Evolutionary conservation across 176 grass and related monocot genomes (phyloP).

Genomic region (Avena eriantha): DNA sequence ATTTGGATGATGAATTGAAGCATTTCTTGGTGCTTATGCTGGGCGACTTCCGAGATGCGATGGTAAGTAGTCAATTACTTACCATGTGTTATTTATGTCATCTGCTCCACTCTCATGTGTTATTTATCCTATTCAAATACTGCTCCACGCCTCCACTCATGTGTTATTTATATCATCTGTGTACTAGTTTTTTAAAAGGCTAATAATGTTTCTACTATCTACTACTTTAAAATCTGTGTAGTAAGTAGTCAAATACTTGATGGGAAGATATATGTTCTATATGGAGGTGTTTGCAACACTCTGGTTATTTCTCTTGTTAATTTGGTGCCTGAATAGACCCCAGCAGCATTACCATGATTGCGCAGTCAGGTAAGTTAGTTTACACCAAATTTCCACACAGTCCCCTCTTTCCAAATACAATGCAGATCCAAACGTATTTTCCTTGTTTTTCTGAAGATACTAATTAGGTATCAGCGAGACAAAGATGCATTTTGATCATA

Average conservation of each 20-base stretch:
- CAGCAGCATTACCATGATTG: neutral
- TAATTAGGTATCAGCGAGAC: neutral
- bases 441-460: neutral
- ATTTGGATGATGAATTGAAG: slow-evolving; percentile 15
- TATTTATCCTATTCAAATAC: neutral
- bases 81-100: too few species aligned
- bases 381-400: neutral
- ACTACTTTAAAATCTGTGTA: neutral
- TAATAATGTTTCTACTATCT: neutral
- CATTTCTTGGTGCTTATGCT: slow-evolving; percentile 11
- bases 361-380: neutral
- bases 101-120: too few species aligned
- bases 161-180: neutral
- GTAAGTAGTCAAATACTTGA: neutral
- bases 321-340: neutral
- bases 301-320: neutral
- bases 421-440: neutral
- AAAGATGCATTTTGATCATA: neutral
- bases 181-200: neutral
- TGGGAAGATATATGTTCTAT: neutral
- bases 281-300: neutral
- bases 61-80: neutral
- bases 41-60: slow-evolving; percentile 11
- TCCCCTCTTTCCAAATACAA: neutral
- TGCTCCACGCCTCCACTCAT: neutral